Conservation (phyloP, 441 rosid species). For the Arabidopsis hybrid region DNA sequence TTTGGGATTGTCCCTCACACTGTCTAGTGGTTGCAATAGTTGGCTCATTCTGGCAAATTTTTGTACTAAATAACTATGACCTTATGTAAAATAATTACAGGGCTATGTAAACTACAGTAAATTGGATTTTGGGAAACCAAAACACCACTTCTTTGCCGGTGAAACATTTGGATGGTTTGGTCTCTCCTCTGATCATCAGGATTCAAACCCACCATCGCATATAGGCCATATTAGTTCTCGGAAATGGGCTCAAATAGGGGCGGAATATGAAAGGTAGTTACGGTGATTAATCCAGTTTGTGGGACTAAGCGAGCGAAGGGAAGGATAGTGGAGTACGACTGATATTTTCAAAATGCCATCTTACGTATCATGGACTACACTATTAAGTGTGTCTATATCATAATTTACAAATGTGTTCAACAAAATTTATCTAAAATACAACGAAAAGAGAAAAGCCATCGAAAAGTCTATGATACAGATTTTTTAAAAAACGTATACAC, state of each 20-base stretch:
- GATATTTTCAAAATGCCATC: background rate
- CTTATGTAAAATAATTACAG: background rate
- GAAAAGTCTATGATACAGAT: slow-evolving; percentile 14
- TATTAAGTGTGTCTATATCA: background rate
- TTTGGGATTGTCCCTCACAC: background rate
- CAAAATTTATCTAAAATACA: slow-evolving; percentile 1
- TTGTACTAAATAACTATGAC: background rate
- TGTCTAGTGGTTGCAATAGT: background rate
- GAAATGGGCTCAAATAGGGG: background rate
- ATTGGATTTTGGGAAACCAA: background rate
- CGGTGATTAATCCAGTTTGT: too few species aligned
- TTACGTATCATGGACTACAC: slow-evolving; percentile 11
- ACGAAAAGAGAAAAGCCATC: background rate
- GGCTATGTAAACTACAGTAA: background rate
- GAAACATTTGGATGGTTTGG: background rate
- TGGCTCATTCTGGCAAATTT: background rate
- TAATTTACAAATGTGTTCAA: slow-evolving; percentile 20
- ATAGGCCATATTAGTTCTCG: background rate
- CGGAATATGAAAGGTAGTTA: background rate
- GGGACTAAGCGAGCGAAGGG: too few species aligned
- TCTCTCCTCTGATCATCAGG: background rate
- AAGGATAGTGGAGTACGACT: background rate
- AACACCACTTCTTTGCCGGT: background rate
- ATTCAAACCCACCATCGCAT: background rate
- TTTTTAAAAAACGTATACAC: background rate